Conservation (phyloP, 2,329 filamentous ascomycete species). For the Cladophialophora psammophila region DNA sequence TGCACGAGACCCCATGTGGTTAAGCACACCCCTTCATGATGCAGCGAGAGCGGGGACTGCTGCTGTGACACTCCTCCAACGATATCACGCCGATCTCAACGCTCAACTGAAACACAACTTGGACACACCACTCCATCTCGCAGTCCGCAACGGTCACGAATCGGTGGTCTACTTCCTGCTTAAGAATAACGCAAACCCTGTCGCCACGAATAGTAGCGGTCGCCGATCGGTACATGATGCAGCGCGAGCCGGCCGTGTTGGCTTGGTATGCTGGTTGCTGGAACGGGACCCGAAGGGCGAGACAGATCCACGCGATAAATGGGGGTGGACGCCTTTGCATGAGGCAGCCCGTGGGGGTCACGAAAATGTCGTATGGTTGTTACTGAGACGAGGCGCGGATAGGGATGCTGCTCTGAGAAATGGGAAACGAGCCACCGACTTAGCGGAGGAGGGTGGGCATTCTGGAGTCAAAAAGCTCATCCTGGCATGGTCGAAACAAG, state of each 20-base stretch:
- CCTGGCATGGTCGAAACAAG: background rate
- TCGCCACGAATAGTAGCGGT: background rate
- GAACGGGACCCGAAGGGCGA: background rate
- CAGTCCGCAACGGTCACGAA: background rate
- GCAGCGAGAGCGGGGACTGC: background rate
- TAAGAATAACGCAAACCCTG: background rate
- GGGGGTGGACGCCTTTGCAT: background rate
- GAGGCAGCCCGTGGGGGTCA: background rate
- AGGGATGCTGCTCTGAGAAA: background rate
- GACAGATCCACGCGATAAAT: background rate
- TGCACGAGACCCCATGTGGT: background rate
- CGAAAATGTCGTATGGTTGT: conserved; percentile 1
- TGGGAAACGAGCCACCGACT: conserved; percentile 2
- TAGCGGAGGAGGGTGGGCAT: background rate
- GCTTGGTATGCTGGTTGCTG: background rate
- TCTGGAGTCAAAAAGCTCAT: background rate
- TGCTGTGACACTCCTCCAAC: background rate
- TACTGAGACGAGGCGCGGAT: conserved; percentile 1
- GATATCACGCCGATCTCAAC: background rate
- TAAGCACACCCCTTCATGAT: background rate
- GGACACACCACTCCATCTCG: conserved; percentile 3
- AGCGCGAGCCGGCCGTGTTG: background rate
- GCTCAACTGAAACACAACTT: background rate
- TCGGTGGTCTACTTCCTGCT: conserved; percentile 2
- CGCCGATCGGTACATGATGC: background rate